Conservation (phyloP, 2,329 filamentous ascomycete genomes). For the Monosporascus sp. region DNA sequence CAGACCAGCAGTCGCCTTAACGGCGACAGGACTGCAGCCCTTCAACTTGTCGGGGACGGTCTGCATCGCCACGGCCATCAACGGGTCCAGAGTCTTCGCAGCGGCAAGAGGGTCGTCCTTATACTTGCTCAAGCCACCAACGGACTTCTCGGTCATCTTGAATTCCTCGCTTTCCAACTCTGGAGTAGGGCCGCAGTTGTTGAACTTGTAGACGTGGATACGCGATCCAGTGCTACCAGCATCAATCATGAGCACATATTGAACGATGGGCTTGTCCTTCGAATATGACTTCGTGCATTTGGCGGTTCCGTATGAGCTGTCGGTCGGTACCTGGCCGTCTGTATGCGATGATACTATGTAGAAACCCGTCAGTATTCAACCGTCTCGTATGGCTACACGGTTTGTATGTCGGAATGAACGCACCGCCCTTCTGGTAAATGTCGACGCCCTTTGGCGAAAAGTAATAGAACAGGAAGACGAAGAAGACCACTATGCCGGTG, state of each 20-base stretch:
- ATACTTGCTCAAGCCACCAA: conserved; percentile 83
- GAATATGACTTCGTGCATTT: conserved; percentile 81
- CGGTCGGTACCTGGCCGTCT: conserved; percentile 49
- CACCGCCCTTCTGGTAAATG: conserved; percentile 45
- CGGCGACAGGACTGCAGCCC: conserved; percentile 88
- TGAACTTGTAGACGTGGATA: conserved; percentile 98
- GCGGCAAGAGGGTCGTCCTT: conserved; percentile 80
- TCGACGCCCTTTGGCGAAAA: conserved; percentile 55
- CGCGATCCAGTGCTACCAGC: conserved; percentile 95
- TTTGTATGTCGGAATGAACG: conserved; percentile 7
- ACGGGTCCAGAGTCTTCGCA: conserved; percentile 79
- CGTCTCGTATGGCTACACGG: background rate
- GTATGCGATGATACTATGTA: conserved; percentile 15
- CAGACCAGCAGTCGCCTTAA: conserved; percentile 94
- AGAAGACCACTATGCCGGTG: conserved; percentile 53
- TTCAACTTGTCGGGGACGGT: conserved; percentile 84
- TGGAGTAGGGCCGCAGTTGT: conserved; percentile 94
- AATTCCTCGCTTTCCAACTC: conserved; percentile 92
- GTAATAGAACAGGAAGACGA: conserved; percentile 60
- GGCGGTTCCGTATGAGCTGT: conserved; percentile 60
- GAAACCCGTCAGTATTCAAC: conserved; percentile 12
- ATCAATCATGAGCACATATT: conserved; percentile 98
- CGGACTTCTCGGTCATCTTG: conserved; percentile 83
- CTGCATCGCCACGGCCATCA: conserved; percentile 81
- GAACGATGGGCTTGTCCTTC: conserved; percentile 85